Conservation (phyloP, 2,329 filamentous ascomycete species). For the Coleophoma eucalyptorum region DNA sequence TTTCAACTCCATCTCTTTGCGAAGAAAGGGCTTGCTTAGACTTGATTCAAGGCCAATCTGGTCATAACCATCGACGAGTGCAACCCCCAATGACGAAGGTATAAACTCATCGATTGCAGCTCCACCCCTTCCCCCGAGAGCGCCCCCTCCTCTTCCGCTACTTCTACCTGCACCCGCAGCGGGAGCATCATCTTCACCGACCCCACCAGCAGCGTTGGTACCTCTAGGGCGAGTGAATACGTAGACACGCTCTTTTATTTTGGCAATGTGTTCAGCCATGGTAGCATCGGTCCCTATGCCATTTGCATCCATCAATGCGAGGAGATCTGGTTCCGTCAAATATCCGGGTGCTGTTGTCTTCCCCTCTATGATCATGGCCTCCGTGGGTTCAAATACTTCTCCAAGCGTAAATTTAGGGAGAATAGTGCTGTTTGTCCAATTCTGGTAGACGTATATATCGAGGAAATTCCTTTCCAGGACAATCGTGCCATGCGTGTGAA, state of each 20-base stretch:
- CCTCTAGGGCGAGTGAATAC: conserved; percentile 60
- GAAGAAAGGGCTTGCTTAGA: conserved; percentile 89
- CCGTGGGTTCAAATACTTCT: conserved; percentile 81
- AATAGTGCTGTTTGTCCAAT: conserved; percentile 84
- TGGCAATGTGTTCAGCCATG: conserved; percentile 98
- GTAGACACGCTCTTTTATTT: conserved; percentile 88
- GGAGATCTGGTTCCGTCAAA: conserved; percentile 91
- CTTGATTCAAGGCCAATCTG: conserved; percentile 90
- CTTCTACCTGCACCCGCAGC: conserved; percentile 35
- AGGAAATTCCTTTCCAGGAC: conserved; percentile 90
- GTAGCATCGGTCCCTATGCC: conserved; percentile 98
- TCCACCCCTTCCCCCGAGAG: conserved; percentile 37
- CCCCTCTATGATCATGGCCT: conserved; percentile 87
- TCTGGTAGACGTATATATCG: conserved; percentile 94
- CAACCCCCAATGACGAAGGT: conserved; percentile 85
- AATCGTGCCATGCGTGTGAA: conserved; percentile 77
- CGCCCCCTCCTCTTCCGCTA: conserved; percentile 34
- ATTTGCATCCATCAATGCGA: conserved; percentile 96
- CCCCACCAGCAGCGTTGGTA: conserved; percentile 27
- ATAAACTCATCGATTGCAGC: conserved; percentile 77
- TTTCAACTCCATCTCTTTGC: conserved; percentile 95
- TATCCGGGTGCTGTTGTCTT: conserved; percentile 82
- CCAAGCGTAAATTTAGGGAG: conserved; percentile 76
- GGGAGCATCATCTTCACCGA: conserved; percentile 31
- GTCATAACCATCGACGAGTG: conserved; percentile 91